Evolutionary conservation across 73 alveolate species (phyloP).

Genomic region (Breviolum minutum): DNA sequence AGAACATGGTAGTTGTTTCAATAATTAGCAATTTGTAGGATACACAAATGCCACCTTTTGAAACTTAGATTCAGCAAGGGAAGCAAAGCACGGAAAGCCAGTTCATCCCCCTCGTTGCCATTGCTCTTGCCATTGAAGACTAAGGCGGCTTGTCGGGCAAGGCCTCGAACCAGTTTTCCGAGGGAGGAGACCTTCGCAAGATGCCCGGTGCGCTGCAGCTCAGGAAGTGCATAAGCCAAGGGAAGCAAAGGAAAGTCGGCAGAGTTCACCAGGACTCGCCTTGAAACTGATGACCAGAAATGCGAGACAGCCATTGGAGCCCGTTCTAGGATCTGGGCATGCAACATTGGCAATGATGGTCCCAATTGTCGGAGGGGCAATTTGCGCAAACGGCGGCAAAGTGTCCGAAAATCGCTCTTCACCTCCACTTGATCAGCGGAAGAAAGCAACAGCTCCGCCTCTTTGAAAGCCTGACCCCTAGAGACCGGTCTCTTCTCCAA

Average conservation of each 20-base stretch:
- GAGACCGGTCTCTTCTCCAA: not conserved
- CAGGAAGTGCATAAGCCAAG: constrained; percentile 29
- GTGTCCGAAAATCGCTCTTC: not conserved
- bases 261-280: constrained; percentile 31
- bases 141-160: constrained; percentile 24
- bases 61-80: not conserved
- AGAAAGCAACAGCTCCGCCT: not conserved
- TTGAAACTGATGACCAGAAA: constrained; percentile 42
- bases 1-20: not conserved
- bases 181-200: constrained; percentile 42
- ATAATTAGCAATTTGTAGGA: not conserved
- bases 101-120: not conserved
- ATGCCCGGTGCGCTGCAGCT: constrained; percentile 20
- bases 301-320: not conserved
- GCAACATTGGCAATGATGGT: constrained; percentile 9
- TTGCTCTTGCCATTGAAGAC: not conserved
- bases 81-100: not conserved
- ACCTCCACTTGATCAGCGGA: not conserved
- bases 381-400: constrained; percentile 47
- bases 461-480: not conserved
- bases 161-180: constrained; percentile 54
- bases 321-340: not conserved
- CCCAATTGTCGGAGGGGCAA: constrained; percentile 42
- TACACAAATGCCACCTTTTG: too few species aligned
- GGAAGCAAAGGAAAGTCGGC: constrained; percentile 29